These are phyloP conservation scores for Boletus coccyginus DNA, from an alignment of 768 basidiomycete genomes.

Conservation along the genomic window DNA sequence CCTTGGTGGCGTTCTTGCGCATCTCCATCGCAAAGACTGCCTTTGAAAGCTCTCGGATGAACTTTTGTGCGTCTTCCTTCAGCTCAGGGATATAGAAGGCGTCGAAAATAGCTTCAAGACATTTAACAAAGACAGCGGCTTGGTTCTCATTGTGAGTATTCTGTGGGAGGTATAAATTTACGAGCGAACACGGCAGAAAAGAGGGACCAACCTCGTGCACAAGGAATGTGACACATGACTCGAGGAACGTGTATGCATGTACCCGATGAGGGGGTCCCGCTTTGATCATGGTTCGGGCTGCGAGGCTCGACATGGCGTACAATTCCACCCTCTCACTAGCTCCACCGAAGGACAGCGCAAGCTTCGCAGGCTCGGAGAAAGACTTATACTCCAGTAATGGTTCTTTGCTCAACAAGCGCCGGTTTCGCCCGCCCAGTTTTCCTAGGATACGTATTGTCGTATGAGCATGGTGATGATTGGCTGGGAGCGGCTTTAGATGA, in stretches of 20 bases:
- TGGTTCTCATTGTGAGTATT: slow-evolving; percentile 70
- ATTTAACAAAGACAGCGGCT: slow-evolving; percentile 66
- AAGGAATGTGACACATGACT: slow-evolving; percentile 66
- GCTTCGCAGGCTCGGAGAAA: slow-evolving; percentile 66
- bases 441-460: slow-evolving; percentile 95
- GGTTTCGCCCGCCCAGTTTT: slow-evolving; percentile 92
- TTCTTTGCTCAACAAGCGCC: slow-evolving; percentile 79
- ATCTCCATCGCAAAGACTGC: slow-evolving; percentile 77
- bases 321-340: slow-evolving; percentile 63
- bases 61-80: slow-evolving; percentile 65
- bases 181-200: neutral
- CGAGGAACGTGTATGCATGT: slow-evolving; percentile 67
- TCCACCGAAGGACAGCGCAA: slow-evolving; percentile 73
- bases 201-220: slow-evolving; percentile 64
- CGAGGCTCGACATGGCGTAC: slow-evolving; percentile 61
- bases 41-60: slow-evolving; percentile 64
- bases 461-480: slow-evolving; percentile 86
- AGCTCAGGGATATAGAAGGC: slow-evolving; percentile 69
- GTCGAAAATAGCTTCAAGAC: slow-evolving; percentile 77
- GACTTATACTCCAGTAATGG: slow-evolving; percentile 70
- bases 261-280: slow-evolving; percentile 39
- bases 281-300: slow-evolving; percentile 58
- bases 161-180: slow-evolving; percentile 36
- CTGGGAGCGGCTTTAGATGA: slow-evolving; percentile 86
- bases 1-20: slow-evolving; percentile 52